Evolutionary conservation across 139 green algal species (phyloP), one percentile per base, ranked within the genome.

Genomic region (Chlamydomonas applanata): DNA sequence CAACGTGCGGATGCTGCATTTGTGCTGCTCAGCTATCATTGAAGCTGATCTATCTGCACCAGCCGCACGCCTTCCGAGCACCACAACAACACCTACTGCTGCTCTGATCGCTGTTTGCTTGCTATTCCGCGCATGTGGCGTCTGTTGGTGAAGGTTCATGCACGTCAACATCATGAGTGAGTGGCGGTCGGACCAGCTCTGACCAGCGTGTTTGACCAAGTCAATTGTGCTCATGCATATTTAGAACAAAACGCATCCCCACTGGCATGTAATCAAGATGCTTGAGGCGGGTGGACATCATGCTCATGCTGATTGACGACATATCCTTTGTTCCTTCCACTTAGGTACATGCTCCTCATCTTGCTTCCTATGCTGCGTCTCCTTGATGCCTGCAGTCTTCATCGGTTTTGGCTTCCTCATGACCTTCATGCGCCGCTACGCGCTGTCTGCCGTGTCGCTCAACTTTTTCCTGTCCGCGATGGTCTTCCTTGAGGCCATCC

Each of bases 321-420:
- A 54, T 54, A 16, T 54, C 13, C 45, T 16, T 54, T 13, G 13
- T 24, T 54, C 45, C 45, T 7, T 36, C 16, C 14, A 35, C 44
- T 13, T 35, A 32, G 40, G 5, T 29, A 24, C 22, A 25, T 13
- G n/a, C 22, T 14, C 14, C 57, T 25, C 22, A 65, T 14, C 22
- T 7, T 19, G 9, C 17, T 14, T 32, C 22, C 22, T 32, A 17
- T 49, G 25, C 14, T 11, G 73, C 30, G 74, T 83, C 29, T 25
- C 65, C 24, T 79, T 88, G 40, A 88, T 87, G 86, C n/a, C n/a
- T n/a, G n/a, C n/a, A n/a, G 79, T 91, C 24, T 91, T 88, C 67
- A 56, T 91, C 2, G 86, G 79, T 3, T 91, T 91, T 75, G 86
- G 87, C 17, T 89, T 88, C 76, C 79, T 92, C 14, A 90, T 90